Evolutionary conservation across 176 grass and related monocot species (phyloP), one percentile per base, ranked within the genome.

Genomic region (Oryza meyeriana): DNA sequence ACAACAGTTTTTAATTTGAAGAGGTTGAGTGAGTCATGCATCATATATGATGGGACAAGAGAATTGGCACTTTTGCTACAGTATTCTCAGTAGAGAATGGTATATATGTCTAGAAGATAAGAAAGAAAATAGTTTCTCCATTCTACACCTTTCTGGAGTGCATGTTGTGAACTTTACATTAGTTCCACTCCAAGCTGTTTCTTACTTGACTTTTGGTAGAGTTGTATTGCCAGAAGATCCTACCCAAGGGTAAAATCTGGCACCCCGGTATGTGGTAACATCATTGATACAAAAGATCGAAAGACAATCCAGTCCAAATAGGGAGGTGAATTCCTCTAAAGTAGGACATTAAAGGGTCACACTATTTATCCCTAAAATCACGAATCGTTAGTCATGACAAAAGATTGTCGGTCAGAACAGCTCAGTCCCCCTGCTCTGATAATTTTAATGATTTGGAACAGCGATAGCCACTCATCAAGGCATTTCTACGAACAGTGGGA

Each of bases 401-500:
- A 12, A 58, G 5, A 35, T 47, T 78, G 47, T 63, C 55, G 12
- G 18, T 13, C 38, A 34, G 13, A 29, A 32, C 29, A 13, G 61
- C 18, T 28, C 27, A 74, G 4, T 64, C n/a, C 14, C n/a, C 30
- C 5, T 14, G 58, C 61, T 24, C 10, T 18, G 22, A 45, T 3
- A 70, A 3, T 61, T 61, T 44, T 52, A 40, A 59, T 44, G 30
- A 72, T 82, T 35, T 25, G 1, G 29, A 1, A 61, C 24, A 25
- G 25, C 31, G 24, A 5, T 44, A 64, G 16, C 28, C 16, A n/a
- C n/a, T 35, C 67, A 59, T 59, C 36, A 41, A 79, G 83, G 77
- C 76, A 85, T 85, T 93, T 88, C 38, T 27, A 57, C 71, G 4
- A 85, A 76, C 77, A 88, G 58, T 11, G 14, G 34, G 18, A 45